Base-by-base conservation (phyloP, 2,329 filamentous ascomycete genomes). In the Colletotrichum ledebouriae region DNA sequence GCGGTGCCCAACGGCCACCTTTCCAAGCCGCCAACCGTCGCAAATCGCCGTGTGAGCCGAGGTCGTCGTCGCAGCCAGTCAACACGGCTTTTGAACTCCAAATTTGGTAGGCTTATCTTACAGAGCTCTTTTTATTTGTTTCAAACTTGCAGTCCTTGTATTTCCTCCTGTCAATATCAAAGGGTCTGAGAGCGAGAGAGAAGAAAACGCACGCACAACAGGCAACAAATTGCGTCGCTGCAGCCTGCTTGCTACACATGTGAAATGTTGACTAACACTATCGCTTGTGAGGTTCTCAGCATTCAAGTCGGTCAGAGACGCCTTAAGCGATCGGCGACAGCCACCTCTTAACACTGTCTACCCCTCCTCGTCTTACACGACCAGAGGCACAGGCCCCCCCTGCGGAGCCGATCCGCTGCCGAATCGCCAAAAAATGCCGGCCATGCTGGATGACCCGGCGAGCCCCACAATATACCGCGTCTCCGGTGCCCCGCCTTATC, bases 371-470 rank as follows among this genome's bases (percentile, higher is more conserved):
- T 33, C 46, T 37, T 34, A 41, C 55, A 15, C 49, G 17, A 22
- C 34, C 20, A 25, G 20, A 53, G 12, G 46, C 44, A 61, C 37
- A 59, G 65, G 47, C 60, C 60, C 25, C 63, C 25, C 63, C 52
- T 33, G 50, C 64, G 37, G 42, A 53, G 47, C 53, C 46, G 52
- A 55, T 25, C 60, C 22, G 37, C 33, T 49, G 12, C 46, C 49
- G 62, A 64, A 39, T 59, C 55, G 57, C 25, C 73, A 76, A 80
- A 79, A 79, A 72, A 94, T 94, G 92, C 90, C 92, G 74, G 91
- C 92, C 71, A 91, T 93, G 80, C 86, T 94, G 75, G 92, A 94
- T 76, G 92, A 94, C 77, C 92, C 92, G 68, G 86, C 87, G 49
- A 86, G 89, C 75, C 87, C 91, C 72, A 87, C 89, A 76, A 89